Percentiles rank a stretch among this genome's conserved stretches.
phyloP scores from a whole-genome alignment of 805 yeast species.

The Lachancea nothofagi region DNA sequence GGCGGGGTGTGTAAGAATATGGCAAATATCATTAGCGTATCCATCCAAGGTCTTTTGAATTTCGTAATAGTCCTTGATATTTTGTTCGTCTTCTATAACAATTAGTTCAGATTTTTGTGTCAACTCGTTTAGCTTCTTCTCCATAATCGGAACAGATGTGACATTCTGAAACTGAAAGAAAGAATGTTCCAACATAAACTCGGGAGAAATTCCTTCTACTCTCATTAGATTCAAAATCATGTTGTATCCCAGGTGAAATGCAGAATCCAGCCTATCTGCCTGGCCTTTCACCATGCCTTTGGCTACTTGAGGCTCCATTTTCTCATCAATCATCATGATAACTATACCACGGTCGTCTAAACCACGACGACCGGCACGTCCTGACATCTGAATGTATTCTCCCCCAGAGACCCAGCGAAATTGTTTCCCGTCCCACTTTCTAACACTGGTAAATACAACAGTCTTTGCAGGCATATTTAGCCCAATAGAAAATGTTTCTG shows the following conservation, averaged over 20 bases:
- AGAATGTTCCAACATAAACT: slow-evolving; percentile 90
- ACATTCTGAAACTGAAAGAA: slow-evolving; percentile 94
- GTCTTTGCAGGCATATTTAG: slow-evolving; percentile 99
- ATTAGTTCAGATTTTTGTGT: slow-evolving; percentile 44
- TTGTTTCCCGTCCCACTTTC: slow-evolving; percentile 97
- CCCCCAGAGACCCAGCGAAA: slow-evolving; percentile 99
- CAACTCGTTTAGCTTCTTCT: slow-evolving; percentile 53
- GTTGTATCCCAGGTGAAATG: slow-evolving; percentile 94
- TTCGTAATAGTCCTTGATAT: slow-evolving; percentile 78
- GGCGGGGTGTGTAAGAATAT: slow-evolving; percentile 87
- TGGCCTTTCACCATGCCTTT: slow-evolving; percentile 99
- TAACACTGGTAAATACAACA: slow-evolving; percentile 93
- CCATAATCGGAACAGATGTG: slow-evolving; percentile 81
- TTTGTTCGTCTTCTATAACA: slow-evolving; percentile 65
- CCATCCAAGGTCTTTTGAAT: slow-evolving; percentile 61
- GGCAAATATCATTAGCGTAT: slow-evolving; percentile 71
- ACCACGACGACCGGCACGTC: slow-evolving; percentile 99
- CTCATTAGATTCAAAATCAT: slow-evolving; percentile 95
- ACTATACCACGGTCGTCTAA: slow-evolving; percentile 98
- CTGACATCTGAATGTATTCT: slow-evolving; percentile 99
- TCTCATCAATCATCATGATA: slow-evolving; percentile 98
- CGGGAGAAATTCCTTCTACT: slow-evolving; percentile 98
- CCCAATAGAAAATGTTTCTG: slow-evolving; percentile 97
- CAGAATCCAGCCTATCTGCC: slow-evolving; percentile 95
- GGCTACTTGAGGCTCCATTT: slow-evolving; percentile 99